Conservation (phyloP, 2,329 filamentous ascomycete genomes). For the Mariannaea sp. region DNA sequence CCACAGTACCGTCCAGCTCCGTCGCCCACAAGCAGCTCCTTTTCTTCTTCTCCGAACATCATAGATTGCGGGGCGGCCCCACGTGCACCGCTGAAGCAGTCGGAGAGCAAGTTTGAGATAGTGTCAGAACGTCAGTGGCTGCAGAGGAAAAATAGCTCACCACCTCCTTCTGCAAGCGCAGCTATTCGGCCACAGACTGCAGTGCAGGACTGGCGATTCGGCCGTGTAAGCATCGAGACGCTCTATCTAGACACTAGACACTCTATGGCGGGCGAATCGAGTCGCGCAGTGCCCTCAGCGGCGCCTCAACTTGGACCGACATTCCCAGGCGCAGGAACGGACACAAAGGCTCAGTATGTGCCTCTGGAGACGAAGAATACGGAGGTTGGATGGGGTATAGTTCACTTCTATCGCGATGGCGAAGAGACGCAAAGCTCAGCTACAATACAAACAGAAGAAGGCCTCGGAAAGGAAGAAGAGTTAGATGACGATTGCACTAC, state of each 20-base stretch:
- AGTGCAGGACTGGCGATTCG: slow-evolving; percentile 78
- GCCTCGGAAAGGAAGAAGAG: slow-evolving; percentile 33
- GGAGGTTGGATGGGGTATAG: slow-evolving; percentile 87
- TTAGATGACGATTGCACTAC: slow-evolving; percentile 75
- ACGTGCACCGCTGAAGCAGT: slow-evolving; percentile 38
- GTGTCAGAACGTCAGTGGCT: slow-evolving; percentile 49
- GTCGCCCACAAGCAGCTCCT: slow-evolving; percentile 12
- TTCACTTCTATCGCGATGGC: slow-evolving; percentile 89
- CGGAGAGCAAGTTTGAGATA: slow-evolving; percentile 44
- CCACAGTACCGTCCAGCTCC: slow-evolving; percentile 1
- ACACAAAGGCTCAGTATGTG: slow-evolving; percentile 81
- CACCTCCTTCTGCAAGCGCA: slow-evolving; percentile 48
- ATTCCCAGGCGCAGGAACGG: slow-evolving; percentile 65
- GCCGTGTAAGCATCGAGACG: slow-evolving; percentile 76
- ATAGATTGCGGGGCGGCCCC: slow-evolving; percentile 56
- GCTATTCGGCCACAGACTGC: slow-evolving; percentile 56
- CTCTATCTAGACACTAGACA: slow-evolving; percentile 65
- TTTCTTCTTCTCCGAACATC: slow-evolving; percentile 39
- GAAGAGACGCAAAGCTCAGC: slow-evolving; percentile 69
- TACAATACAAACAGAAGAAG: slow-evolving; percentile 35
- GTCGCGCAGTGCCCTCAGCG: slow-evolving; percentile 52
- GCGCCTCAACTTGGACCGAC: slow-evolving; percentile 60
- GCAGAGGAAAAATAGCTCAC: slow-evolving; percentile 48
- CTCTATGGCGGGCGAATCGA: slow-evolving; percentile 44
- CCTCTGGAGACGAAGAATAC: slow-evolving; percentile 73